Evolutionary conservation across 2,329 filamentous ascomycete genomes (phyloP).

Genomic region (Tolypocladium cylindrosporum): DNA sequence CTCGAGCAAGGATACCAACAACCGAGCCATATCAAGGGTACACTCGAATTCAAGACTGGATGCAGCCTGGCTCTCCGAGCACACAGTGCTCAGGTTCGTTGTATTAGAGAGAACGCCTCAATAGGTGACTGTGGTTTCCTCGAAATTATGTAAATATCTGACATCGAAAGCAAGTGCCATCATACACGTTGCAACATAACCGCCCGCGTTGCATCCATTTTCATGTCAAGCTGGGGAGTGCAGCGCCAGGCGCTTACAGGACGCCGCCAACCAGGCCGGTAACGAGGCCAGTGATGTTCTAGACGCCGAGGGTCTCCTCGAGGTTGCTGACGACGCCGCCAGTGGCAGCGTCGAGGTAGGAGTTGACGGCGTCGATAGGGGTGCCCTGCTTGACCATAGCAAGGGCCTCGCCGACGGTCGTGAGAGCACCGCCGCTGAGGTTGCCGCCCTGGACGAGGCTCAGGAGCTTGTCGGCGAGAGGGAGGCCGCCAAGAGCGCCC

Average conservation of each 20-base stretch:
- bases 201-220: background rate
- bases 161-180: background rate
- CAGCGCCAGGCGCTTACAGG: background rate
- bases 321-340: conserved; percentile 8
- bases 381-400: conserved; percentile 11
- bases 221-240: background rate
- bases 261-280: conserved; percentile 4
- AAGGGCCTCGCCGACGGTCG: conserved; percentile 13
- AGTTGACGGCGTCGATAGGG: conserved; percentile 9
- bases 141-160: background rate
- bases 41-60: background rate
- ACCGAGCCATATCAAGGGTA: too few species aligned
- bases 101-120: background rate
- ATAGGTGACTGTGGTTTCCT: background rate
- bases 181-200: background rate
- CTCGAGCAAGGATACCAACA: too few species aligned
- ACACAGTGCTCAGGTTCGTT: background rate
- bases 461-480: conserved; percentile 12
- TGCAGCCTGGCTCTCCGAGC: background rate
- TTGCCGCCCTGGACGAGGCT: conserved; percentile 7
- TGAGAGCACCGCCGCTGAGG: conserved; percentile 5
- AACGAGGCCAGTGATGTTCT: conserved; percentile 6
- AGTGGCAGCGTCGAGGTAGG: conserved; percentile 11
- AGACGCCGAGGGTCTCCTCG: conserved; percentile 9
- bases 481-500: conserved; percentile 8